Evolutionary conservation across 768 basidiomycete species (phyloP).

Genomic region (Lyophyllum shimeji): DNA sequence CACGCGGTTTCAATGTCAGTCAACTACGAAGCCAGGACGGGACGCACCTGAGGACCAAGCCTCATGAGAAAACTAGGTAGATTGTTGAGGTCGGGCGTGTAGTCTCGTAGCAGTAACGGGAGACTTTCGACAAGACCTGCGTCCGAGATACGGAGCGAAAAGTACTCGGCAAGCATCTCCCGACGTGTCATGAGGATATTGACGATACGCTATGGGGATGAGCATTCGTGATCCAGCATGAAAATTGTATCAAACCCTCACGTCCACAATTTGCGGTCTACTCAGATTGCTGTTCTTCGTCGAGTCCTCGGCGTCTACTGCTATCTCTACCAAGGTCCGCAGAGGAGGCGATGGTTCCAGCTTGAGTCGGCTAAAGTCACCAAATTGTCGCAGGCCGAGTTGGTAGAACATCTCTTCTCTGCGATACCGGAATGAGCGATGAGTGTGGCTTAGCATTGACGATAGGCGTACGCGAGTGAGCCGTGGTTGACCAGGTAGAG

Average conservation of each 20-base stretch:
- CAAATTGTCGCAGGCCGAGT: slow-evolving; percentile 88
- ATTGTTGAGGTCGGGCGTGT: slow-evolving; percentile 88
- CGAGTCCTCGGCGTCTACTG: slow-evolving; percentile 68
- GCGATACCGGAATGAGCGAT: neutral
- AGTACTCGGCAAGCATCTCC: slow-evolving; percentile 93
- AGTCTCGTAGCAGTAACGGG: slow-evolving; percentile 82
- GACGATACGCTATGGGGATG: slow-evolving; percentile 53
- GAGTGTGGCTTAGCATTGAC: neutral
- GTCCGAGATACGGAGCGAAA: slow-evolving; percentile 69
- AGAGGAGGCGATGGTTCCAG: slow-evolving; percentile 83
- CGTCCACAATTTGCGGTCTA: slow-evolving; percentile 69
- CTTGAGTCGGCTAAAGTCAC: slow-evolving; percentile 71
- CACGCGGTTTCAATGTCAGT: neutral
- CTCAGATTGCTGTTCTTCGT: slow-evolving; percentile 52
- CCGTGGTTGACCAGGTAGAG: slow-evolving; percentile 89
- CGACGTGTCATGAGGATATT: slow-evolving; percentile 58
- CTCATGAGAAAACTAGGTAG: slow-evolving; percentile 89
- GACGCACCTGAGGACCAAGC: slow-evolving; percentile 83
- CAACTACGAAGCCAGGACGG: neutral
- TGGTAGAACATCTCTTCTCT: slow-evolving; percentile 98
- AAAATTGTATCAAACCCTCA: slow-evolving; percentile 32
- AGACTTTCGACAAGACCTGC: slow-evolving; percentile 71
- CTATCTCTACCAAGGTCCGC: slow-evolving; percentile 70
- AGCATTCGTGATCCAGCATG: neutral
- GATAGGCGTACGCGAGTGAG: slow-evolving; percentile 69